Evolutionary conservation across 306 rosid genomes (phyloP).

Genomic region (Trifolium pratense): DNA sequence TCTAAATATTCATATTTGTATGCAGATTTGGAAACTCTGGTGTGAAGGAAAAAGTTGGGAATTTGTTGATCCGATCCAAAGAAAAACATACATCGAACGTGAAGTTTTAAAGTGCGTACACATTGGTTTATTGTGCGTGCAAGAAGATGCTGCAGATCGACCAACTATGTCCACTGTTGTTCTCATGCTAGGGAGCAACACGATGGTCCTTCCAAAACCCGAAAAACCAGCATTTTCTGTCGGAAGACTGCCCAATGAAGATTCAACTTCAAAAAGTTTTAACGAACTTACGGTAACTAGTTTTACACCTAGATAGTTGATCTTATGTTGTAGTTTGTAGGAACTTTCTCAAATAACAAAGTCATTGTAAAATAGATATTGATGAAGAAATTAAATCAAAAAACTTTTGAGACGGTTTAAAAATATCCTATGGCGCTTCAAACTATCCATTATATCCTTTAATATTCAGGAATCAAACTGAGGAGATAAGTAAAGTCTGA

Average conservation of each 20-base stretch:
- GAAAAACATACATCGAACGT: not conserved
- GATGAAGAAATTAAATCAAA: too few relatives aligned
- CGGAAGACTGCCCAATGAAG: not conserved
- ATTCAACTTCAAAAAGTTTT: constrained; percentile 17
- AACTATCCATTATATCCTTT: too few relatives aligned
- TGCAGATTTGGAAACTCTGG: not conserved
- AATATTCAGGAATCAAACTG: too few relatives aligned
- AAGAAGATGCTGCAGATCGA: not conserved
- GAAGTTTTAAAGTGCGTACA: not conserved
- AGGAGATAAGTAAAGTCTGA: too few relatives aligned
- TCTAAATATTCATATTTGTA: not conserved
- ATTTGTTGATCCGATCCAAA: not conserved
- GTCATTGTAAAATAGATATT: too few relatives aligned
- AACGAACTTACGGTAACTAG: constrained; percentile 2
- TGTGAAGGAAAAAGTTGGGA: not conserved
- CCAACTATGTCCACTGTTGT: not conserved
- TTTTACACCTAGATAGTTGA: constrained; percentile 15
- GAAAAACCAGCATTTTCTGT: not conserved
- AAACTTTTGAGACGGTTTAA: too few relatives aligned
- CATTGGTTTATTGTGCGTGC: not conserved
- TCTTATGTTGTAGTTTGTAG: not conserved
- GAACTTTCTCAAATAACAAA: too few relatives aligned
- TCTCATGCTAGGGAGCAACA: not conserved
- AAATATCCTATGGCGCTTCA: too few relatives aligned
- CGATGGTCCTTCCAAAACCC: not conserved